Evolutionary conservation across 2,329 filamentous ascomycete species (phyloP).

Genomic region (Kalaharituber pfeilii): DNA sequence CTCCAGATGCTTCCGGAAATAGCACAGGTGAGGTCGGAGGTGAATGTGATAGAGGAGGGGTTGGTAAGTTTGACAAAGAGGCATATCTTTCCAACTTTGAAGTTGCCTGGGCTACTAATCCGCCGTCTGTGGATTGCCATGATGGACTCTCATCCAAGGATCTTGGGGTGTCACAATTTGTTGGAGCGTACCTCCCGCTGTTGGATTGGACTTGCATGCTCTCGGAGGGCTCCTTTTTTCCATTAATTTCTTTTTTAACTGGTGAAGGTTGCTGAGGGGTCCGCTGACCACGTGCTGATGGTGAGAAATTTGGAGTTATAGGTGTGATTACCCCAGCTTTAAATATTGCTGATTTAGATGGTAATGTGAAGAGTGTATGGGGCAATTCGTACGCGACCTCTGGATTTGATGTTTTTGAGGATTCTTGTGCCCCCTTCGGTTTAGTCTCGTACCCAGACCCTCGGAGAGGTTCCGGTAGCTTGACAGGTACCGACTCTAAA

Average conservation of each 20-base stretch:
- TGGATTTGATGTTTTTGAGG: neutral
- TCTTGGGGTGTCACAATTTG: conserved; percentile 30
- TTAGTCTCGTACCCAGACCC: too few relatives aligned
- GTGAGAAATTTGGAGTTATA: conserved; percentile 15
- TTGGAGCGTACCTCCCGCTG: conserved; percentile 12
- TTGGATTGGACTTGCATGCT: conserved; percentile 1
- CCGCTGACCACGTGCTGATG: conserved; percentile 4
- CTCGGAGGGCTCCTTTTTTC: conserved; percentile 22
- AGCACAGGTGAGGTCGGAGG: conserved; percentile 8
- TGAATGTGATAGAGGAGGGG: conserved; percentile 40
- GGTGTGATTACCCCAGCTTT: conserved; percentile 18
- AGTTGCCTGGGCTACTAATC: neutral
- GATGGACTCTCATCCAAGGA: conserved; percentile 29
- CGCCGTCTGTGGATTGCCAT: neutral
- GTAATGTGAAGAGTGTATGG: neutral
- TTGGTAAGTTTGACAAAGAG: conserved; percentile 49
- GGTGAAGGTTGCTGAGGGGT: conserved; percentile 3
- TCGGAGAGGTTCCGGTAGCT: too few relatives aligned
- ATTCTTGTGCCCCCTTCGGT: too few relatives aligned
- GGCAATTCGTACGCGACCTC: neutral
- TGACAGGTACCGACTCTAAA: neutral
- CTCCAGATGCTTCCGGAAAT: conserved; percentile 14
- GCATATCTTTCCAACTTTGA: conserved; percentile 35
- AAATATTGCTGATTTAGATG: conserved; percentile 13
- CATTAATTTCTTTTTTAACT: conserved; percentile 11